These are phyloP conservation scores for Schizonepeta tenuifolia DNA, from an alignment of 257 asterid genomes.

Conservation along the genomic window DNA sequence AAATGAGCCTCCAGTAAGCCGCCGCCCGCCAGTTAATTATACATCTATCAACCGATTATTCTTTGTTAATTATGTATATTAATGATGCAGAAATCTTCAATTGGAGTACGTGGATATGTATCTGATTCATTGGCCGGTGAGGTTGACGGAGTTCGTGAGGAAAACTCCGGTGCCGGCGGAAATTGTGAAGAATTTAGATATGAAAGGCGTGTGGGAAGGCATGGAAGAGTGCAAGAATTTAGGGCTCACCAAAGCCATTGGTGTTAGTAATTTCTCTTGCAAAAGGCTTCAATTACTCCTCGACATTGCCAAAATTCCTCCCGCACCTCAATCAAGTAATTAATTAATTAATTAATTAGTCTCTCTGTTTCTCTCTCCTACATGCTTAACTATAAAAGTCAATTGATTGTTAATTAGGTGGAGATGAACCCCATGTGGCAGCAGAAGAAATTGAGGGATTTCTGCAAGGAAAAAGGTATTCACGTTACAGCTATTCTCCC, in stretches of 20 bases:
- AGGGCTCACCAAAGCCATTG: conserved; percentile 69
- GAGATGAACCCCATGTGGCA: conserved; percentile 67
- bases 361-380: not conserved
- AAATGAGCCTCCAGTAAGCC: conserved; percentile 59
- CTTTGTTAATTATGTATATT: too few relatives aligned
- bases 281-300: conserved; percentile 43
- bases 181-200: conserved; percentile 43
- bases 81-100: conserved; percentile 47
- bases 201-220: conserved; percentile 63
- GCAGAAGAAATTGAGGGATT: conserved; percentile 51
- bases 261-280: conserved; percentile 69
- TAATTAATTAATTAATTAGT: too few relatives aligned
- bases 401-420: conserved; percentile 41
- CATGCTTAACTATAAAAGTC: not conserved
- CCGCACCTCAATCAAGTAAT: conserved; percentile 61
- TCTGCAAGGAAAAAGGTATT: conserved; percentile 52
- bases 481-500: conserved; percentile 68
- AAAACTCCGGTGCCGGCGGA: conserved; percentile 37
- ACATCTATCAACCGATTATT: too few relatives aligned
- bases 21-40: too few relatives aligned
- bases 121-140: conserved; percentile 58
- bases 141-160: conserved; percentile 39
- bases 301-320: conserved; percentile 55
- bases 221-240: conserved; percentile 67
- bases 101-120: conserved; percentile 71